phyloP scores from a whole-genome alignment of 371 early-diverging fungal species.

The Sporodiniella umbellata region DNA sequence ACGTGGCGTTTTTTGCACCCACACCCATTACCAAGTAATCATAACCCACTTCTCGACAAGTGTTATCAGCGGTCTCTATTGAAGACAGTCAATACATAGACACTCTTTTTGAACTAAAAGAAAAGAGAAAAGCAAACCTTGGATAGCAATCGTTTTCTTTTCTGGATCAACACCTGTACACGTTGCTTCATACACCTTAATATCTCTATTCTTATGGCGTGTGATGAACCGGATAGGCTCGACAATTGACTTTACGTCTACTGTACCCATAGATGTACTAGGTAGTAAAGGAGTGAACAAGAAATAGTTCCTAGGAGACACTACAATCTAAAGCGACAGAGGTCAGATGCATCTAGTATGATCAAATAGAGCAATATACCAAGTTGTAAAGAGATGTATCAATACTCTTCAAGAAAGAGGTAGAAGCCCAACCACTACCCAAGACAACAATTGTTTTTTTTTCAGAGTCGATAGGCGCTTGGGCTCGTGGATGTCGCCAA shows the following conservation, averaged over 20 bases:
- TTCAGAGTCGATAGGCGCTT: constrained; percentile 64
- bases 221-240: constrained; percentile 85
- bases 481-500: constrained; percentile 62
- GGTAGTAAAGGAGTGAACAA: constrained; percentile 91
- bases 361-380: no score
- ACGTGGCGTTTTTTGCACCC: constrained; percentile 89
- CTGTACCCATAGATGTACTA: constrained; percentile 81
- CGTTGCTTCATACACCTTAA: constrained; percentile 84
- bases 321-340: constrained; percentile 56
- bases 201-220: constrained; percentile 79
- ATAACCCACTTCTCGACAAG: constrained; percentile 66
- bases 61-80: no score
- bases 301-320: constrained; percentile 91
- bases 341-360: neutral
- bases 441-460: constrained; percentile 80
- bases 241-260: constrained; percentile 81
- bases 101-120: no score
- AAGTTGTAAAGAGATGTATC: constrained; percentile 79
- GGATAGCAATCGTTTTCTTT: constrained; percentile 69
- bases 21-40: constrained; percentile 88
- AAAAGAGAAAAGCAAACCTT: no score
- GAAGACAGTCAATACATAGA: no score
- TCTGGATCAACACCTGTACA: constrained; percentile 81
- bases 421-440: constrained; percentile 86
- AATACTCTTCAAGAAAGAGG: constrained; percentile 71